phyloP scores from a whole-genome alignment of 805 yeast genomes.

The Hanseniaspora jakobsenii region DNA sequence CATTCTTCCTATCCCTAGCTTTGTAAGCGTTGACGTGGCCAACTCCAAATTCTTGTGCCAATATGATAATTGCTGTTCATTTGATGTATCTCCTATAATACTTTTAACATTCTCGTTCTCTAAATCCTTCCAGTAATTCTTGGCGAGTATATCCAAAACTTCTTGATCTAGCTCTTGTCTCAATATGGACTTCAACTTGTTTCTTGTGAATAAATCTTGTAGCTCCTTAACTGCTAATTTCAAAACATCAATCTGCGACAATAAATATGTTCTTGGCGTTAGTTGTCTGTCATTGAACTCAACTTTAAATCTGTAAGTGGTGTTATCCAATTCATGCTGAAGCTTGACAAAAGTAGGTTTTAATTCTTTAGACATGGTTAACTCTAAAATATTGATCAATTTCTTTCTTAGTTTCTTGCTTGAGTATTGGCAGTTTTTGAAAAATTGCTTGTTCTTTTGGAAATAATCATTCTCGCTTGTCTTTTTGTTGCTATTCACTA shows the following conservation, averaged over 20 bases:
- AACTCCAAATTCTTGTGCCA: conserved; percentile 85
- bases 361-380: conserved; percentile 78
- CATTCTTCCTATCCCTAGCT: conserved; percentile 84
- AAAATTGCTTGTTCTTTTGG: conserved; percentile 46
- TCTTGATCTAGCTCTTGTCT: conserved; percentile 80
- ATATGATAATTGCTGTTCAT: conserved; percentile 34
- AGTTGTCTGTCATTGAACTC: conserved; percentile 89
- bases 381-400: conserved; percentile 75
- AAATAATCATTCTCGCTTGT: conserved; percentile 46
- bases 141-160: conserved; percentile 75
- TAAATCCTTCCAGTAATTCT: conserved; percentile 72
- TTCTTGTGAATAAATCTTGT: conserved; percentile 68
- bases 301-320: conserved; percentile 84
- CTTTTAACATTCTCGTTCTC: conserved; percentile 27
- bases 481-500: conserved; percentile 70
- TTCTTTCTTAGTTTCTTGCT: conserved; percentile 65
- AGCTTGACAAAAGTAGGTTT: conserved; percentile 79
- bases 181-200: conserved; percentile 64
- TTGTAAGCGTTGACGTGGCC: conserved; percentile 72
- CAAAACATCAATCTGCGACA: conserved; percentile 78
- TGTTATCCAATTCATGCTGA: conserved; percentile 84
- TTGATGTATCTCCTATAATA: conserved; percentile 26
- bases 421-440: conserved; percentile 57
- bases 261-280: conserved; percentile 88
- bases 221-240: conserved; percentile 80